Percentiles rank a stretch among this genome's conserved stretches.
These are phyloP conservation scores for Sechiopsis laciniata DNA, from an alignment of 306 rosid genomes.

Conservation along the genomic window DNA sequence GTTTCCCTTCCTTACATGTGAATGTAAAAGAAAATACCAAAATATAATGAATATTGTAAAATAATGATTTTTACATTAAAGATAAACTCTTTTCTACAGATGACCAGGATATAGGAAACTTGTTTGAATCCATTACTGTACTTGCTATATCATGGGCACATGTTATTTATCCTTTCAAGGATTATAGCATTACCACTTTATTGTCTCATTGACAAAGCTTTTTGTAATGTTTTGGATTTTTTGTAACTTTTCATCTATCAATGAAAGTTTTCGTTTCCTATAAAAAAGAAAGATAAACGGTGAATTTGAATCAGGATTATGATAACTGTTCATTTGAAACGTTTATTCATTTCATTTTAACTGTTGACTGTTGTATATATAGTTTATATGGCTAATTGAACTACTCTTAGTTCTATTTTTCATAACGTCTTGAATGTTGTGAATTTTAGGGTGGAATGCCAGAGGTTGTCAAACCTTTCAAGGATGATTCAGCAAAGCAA, in stretches of 20 bases:
- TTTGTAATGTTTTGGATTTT: too few species aligned
- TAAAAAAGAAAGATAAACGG: neutral
- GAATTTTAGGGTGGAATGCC: constrained; percentile 43
- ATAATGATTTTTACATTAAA: neutral
- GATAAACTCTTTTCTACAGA: too few species aligned
- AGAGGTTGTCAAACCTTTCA: constrained; percentile 66
- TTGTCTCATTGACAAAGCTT: too few species aligned
- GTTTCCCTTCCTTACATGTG: neutral
- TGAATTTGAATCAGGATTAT: neutral
- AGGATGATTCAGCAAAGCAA: constrained; percentile 81
- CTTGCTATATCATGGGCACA: too few species aligned
- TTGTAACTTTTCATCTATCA: too few species aligned
- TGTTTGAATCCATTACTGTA: too few species aligned
- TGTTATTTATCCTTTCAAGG: too few species aligned
- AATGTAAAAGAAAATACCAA: neutral
- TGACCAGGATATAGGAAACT: too few species aligned
- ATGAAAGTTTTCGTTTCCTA: too few species aligned
- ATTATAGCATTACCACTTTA: too few species aligned
- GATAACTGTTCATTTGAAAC: neutral
- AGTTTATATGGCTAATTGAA: neutral
- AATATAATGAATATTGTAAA: neutral
- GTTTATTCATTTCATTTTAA: neutral
- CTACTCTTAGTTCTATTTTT: constrained; percentile 19
- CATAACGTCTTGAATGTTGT: neutral
- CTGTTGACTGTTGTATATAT: neutral